Evolutionary conservation across 768 basidiomycete genomes (phyloP).

Genomic region (Podaxis sp.): DNA sequence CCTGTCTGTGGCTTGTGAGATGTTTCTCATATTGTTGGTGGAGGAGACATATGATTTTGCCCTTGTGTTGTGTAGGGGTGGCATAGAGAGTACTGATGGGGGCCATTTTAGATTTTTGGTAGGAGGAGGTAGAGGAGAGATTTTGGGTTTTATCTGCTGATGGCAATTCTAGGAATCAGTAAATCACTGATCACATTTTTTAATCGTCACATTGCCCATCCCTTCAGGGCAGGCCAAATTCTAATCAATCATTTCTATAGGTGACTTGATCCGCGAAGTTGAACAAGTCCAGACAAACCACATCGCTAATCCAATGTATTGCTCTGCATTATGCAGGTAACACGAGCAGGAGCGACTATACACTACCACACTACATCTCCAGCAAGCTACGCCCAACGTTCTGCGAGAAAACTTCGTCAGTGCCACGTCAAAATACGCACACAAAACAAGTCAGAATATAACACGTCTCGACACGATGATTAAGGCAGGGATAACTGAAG

Average conservation of each 20-base stretch:
- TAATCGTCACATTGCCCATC: constrained; percentile 1
- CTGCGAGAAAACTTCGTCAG: background rate
- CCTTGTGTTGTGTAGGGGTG: constrained; percentile 14
- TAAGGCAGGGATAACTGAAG: constrained; percentile 80
- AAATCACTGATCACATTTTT: constrained; percentile 9
- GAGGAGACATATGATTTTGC: constrained; percentile 17
- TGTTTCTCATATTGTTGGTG: background rate
- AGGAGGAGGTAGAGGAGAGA: background rate
- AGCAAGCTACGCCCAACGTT: background rate
- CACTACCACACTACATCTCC: background rate
- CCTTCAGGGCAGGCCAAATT: constrained; percentile 1
- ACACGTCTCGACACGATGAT: constrained; percentile 51
- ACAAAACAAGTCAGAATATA: constrained; percentile 1
- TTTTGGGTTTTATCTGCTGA: constrained; percentile 4
- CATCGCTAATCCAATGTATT: no score
- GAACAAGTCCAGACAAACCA: background rate
- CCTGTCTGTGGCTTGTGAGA: background rate
- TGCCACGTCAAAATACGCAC: background rate
- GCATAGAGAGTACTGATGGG: constrained; percentile 18
- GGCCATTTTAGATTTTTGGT: constrained; percentile 16
- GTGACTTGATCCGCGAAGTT: background rate
- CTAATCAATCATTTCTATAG: background rate
- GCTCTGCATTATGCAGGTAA: background rate
- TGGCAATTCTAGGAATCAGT: constrained; percentile 1
- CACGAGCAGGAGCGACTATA: background rate